Evolutionary conservation across 345 rosid genomes (phyloP), one percentile per base, ranked within the genome.

Genomic region (Anastatica hierochuntica): DNA sequence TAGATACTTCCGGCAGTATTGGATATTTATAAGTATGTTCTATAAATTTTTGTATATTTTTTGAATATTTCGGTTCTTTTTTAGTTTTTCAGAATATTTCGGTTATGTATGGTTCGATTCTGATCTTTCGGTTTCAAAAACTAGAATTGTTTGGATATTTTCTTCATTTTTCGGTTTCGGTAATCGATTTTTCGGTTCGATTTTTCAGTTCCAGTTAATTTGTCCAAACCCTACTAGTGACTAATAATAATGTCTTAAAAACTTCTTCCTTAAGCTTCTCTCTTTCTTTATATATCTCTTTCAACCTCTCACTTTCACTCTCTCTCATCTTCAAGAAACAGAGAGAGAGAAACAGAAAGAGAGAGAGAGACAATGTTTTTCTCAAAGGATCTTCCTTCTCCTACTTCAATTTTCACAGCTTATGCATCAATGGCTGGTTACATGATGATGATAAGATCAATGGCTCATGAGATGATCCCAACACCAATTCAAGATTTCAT

Each of bases 371-470:
- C 60, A n/a, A 62, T 72, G 77, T 74, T 76, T 43, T 70, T 73
- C 19, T 5, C 56, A 0, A 73, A 43, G 45, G 72, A 77, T 49
- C 60, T 79, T 43, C 76, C 84, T 24, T 80, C 86, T 1, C 60
- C 80, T 0, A 72, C 87, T 0, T 66, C 92, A 11, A 1, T 83
- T 15, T 74, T 83, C 64, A 34, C 87, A 2, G 67, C 82, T 29
- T 80, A 80, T 14, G 87, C 84, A 33, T 80, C 92, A 66, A 38
- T 78, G 66, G 67, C 92, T 0, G 76, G 79, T 11, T 77, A 79
- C 44, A 30, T 75, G 58, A 73, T 80, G 78, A 65, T 83, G 44
- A 49, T 75, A 31, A 53, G 80, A 21, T 71, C 87, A 33, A 50
- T 76, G 67, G 73, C 66, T 39, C 69, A 73, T 24, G 80, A 80